Base-by-base conservation (phyloP, 2,329 filamentous ascomycete genomes). In the Ilyonectria mors-panacis region DNA sequence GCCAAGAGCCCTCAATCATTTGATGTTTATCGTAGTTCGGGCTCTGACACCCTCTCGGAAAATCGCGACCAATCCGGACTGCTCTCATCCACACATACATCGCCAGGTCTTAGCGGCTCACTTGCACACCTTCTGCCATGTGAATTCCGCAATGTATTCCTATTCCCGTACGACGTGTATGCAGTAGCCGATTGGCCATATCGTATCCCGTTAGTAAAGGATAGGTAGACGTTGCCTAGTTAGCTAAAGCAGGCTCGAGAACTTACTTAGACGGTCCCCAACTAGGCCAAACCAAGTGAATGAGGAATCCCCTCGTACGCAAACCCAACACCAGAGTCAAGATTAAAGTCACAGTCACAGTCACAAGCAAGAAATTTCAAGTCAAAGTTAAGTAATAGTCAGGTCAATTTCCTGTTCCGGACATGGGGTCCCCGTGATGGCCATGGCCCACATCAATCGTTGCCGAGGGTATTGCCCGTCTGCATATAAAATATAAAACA, bases 391-490 rank as follows among this genome's bases (percentile, higher is more conserved):
- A 37, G 12, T 51, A 48, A 47, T 33, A 23, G 35, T 15, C 17
- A 48, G 44, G 33, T 62, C 51, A 48, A 50, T 62, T 56, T 53
- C n/a, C 51, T 56, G 10, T 9, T 50, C 9, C 56, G 42, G 42
- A 26, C 21, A 21, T 42, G n/a, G 9, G 21, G 45, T 42, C 35
- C 33, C 28, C 30, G 30, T 39, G 2, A 28, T 39, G 51, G 42
- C 50, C 50, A 42, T 39, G 10, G 33, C 39, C 33, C 53, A 50
- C 21, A 23, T 37, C 44, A 62, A 48, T 62, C 42, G 51, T 51
- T 48, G 42, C 42, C 47, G 50, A 42, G 35, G 59, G 42, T 50
- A 62, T 56, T 62, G 50, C 19, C 59, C 50, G 42, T 33, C 33
- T 48, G 42, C 59, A 48, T 55, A 30, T 23, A 37, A 26, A 57